Evolutionary conservation across 805 yeast genomes (phyloP).

Genomic region (Cyberlindnera japonica): DNA sequence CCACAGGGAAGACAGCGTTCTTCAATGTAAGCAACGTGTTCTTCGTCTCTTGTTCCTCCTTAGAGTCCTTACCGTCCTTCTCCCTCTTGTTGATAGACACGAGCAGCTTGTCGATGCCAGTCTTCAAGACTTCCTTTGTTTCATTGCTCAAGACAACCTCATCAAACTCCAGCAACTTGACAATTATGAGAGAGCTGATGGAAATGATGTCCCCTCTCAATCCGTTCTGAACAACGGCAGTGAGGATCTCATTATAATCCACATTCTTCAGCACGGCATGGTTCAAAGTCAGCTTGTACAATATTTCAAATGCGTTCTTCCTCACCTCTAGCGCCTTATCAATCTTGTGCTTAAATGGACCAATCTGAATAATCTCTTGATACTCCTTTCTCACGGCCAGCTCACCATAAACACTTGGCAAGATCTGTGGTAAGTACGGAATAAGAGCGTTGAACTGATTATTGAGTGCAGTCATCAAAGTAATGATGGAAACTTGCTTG

Average conservation of each 20-base stretch:
- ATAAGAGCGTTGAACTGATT: constrained; percentile 47
- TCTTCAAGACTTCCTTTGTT: constrained; percentile 17
- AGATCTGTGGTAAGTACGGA: constrained; percentile 41
- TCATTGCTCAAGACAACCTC: constrained; percentile 22
- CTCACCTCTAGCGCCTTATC: constrained; percentile 76
- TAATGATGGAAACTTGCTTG: constrained; percentile 56
- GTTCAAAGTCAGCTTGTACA: constrained; percentile 46
- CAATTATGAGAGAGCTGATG: constrained; percentile 27
- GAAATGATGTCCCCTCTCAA: constrained; percentile 33
- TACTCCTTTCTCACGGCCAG: constrained; percentile 51
- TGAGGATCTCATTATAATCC: constrained; percentile 33
- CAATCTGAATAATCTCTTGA: constrained; percentile 70
- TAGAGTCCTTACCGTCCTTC: constrained; percentile 28
- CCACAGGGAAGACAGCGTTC: constrained; percentile 15
- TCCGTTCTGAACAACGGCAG: constrained; percentile 36
- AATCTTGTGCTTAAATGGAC: constrained; percentile 79
- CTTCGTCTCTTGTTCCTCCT: constrained; percentile 30
- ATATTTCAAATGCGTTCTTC: constrained; percentile 65
- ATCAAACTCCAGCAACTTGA: constrained; percentile 26
- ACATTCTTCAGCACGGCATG: constrained; percentile 24
- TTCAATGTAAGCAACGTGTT: constrained; percentile 22
- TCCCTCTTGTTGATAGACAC: constrained; percentile 27
- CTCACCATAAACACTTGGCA: constrained; percentile 53
- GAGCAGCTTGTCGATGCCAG: constrained; percentile 28
- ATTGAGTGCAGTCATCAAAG: constrained; percentile 56